A percentile compares a stretch with the other conserved stretches of the same genome.
Evolutionary conservation across 2,329 filamentous ascomycete species (phyloP).

Genomic region (Alternaria hordeiaustralica): DNA sequence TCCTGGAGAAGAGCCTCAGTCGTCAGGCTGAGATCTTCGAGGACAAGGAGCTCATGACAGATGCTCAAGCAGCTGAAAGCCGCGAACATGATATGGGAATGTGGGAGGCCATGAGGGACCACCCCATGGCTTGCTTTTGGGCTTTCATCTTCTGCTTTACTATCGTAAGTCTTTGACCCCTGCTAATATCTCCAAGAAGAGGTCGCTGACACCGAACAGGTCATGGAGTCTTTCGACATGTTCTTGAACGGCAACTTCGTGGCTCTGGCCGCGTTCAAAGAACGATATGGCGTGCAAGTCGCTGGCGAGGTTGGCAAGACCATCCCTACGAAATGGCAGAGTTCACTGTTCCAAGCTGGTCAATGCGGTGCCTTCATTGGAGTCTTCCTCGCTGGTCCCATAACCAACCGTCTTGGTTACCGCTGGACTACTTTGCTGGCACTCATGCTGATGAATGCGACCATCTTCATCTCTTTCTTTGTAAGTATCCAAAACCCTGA

Average conservation of each 20-base stretch:
- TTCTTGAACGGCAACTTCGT: conserved; percentile 67
- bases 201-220: conserved; percentile 47
- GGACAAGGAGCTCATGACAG: conserved; percentile 30
- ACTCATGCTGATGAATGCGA: conserved; percentile 63
- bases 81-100: conserved; percentile 59
- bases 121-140: conserved; percentile 62
- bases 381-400: conserved; percentile 64
- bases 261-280: conserved; percentile 57
- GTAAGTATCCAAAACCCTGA: conserved; percentile 3
- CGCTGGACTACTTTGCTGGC: conserved; percentile 62
- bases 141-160: conserved; percentile 62
- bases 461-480: conserved; percentile 67
- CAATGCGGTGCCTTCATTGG: conserved; percentile 66
- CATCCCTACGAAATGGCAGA: conserved; percentile 64
- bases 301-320: conserved; percentile 34
- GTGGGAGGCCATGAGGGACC: conserved; percentile 56
- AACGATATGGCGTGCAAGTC: conserved; percentile 54
- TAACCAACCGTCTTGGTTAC: conserved; percentile 65
- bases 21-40: conserved; percentile 21
- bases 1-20: conserved; percentile 6
- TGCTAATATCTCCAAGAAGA: not conserved
- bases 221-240: conserved; percentile 69
- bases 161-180: conserved; percentile 50
- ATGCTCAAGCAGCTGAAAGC: conserved; percentile 63
- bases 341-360: conserved; percentile 61